Percentiles rank a stretch among this genome's conserved stretches.
phyloP scores from a whole-genome alignment of 345 rosid genomes.

The Syzygium aromaticum region DNA sequence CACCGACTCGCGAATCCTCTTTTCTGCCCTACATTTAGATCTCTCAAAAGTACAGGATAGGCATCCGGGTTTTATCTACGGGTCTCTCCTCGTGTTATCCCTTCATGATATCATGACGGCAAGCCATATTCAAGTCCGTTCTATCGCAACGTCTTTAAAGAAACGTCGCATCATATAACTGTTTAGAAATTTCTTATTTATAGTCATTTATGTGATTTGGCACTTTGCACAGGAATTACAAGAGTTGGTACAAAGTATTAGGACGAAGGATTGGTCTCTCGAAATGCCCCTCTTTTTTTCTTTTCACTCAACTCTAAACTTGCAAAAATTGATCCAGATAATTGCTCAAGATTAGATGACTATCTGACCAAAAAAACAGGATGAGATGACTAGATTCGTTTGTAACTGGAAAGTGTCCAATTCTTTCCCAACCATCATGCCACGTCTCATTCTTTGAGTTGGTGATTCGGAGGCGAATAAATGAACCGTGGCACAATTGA shows the following conservation, averaged over 20 bases:
- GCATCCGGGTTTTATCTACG: background rate
- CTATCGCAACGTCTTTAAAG: background rate
- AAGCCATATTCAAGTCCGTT: background rate
- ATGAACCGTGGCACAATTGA: background rate
- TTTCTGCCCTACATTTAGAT: background rate
- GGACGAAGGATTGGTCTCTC: background rate
- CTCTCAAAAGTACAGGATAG: background rate
- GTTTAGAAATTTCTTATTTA: background rate
- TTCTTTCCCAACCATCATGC: background rate
- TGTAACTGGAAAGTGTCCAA: background rate
- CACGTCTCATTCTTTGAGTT: background rate
- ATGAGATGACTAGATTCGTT: background rate
- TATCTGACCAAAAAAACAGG: too few relatives aligned
- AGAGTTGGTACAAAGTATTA: background rate
- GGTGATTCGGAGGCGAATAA: background rate
- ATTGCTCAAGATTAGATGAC: background rate
- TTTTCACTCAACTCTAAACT: background rate
- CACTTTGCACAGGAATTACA: too few relatives aligned
- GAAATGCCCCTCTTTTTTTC: background rate
- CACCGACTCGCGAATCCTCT: background rate
- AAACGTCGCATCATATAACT: rapidly evolving
- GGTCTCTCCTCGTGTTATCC: background rate
- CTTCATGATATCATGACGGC: background rate
- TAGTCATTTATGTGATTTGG: too few relatives aligned
- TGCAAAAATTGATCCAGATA: rapidly evolving